These are phyloP conservation scores for Saccharomyces hybrid DNA, from an alignment of 1,139 yeast species.

Conservation along the genomic window DNA sequence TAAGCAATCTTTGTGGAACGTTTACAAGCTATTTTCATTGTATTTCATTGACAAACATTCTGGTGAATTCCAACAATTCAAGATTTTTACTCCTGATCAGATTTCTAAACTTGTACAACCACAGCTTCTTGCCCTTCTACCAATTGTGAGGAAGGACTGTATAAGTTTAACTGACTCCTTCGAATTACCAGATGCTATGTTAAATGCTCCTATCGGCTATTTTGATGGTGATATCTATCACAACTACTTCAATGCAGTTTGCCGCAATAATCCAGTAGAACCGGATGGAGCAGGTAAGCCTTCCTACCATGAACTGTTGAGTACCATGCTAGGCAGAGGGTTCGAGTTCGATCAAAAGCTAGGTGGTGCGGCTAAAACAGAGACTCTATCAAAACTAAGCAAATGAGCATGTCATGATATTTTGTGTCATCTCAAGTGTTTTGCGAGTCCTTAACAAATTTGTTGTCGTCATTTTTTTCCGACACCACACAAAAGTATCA, in stretches of 20 bases:
- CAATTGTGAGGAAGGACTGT: conserved; percentile 57
- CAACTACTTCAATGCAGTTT: conserved; percentile 53
- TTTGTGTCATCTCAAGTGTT: not conserved
- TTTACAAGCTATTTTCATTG: conserved; percentile 59
- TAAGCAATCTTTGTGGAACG: conserved; percentile 37
- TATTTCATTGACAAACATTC: conserved; percentile 69
- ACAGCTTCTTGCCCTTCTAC: conserved; percentile 40
- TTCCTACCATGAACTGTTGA: conserved; percentile 47
- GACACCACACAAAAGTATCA: not conserved
- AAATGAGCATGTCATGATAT: conserved; percentile 8
- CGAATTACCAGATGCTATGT: conserved; percentile 73
- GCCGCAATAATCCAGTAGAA: conserved; percentile 39
- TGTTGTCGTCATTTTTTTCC: not conserved
- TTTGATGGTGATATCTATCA: conserved; percentile 83
- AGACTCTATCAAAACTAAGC: conserved; percentile 36
- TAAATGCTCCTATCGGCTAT: conserved; percentile 79
- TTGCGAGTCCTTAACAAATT: not conserved
- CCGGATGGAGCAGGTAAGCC: conserved; percentile 48
- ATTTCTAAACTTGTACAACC: conserved; percentile 41
- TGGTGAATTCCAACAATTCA: conserved; percentile 65
- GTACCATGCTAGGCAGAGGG: conserved; percentile 47
- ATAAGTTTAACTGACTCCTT: conserved; percentile 86
- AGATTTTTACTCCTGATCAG: conserved; percentile 44
- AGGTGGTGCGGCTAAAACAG: conserved; percentile 41
- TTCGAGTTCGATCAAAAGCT: conserved; percentile 41